Conservation (phyloP, 2,329 filamentous ascomycete species). For the Xylariaceae sp. region DNA sequence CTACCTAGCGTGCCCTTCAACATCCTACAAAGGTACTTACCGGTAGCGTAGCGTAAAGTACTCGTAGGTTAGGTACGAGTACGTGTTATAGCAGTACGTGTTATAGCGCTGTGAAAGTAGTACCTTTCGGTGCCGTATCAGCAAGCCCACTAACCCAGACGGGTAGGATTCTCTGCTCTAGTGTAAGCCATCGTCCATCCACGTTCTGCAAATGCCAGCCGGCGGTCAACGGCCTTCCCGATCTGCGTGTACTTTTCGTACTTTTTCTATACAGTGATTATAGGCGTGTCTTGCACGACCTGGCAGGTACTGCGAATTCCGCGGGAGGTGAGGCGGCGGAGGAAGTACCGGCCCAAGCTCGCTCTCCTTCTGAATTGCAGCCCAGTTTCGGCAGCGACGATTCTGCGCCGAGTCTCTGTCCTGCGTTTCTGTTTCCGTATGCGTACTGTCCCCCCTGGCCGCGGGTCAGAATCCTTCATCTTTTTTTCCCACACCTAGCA, state of each 20-base stretch:
- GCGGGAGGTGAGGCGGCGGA: too few relatives aligned
- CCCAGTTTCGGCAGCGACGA: neutral
- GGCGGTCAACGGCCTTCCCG: conserved; percentile 8
- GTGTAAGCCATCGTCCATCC: neutral
- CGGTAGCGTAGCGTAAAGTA: neutral
- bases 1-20: neutral
- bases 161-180: neutral
- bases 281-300: neutral
- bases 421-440: too few relatives aligned
- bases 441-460: neutral
- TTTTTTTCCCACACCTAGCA: neutral
- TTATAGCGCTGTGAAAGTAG: neutral
- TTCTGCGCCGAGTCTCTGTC: neutral
- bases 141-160: neutral
- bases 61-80: neutral
- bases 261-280: neutral
- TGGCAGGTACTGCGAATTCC: too few relatives aligned
- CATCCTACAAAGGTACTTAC: neutral
- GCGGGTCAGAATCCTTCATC: neutral
- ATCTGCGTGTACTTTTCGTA: neutral
- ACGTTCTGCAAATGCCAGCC: neutral
- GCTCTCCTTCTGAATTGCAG: too few relatives aligned
- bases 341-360: too few relatives aligned
- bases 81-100: neutral
- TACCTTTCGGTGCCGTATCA: neutral